Conservation (phyloP, 2,329 filamentous ascomycete species). For the Neonectria coccinea region DNA sequence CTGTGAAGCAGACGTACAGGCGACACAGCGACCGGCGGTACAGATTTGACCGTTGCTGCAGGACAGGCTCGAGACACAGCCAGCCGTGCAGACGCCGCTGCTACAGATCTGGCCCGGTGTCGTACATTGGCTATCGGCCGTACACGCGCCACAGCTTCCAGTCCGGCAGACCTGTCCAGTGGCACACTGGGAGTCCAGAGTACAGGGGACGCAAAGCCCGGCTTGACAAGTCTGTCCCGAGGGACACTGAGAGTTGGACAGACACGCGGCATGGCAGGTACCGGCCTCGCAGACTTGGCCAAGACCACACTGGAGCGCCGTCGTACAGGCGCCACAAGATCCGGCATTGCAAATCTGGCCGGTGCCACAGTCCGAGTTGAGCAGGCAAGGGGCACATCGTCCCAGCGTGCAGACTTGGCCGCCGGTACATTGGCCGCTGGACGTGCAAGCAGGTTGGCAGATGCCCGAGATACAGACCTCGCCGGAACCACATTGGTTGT, state of each 20-base stretch:
- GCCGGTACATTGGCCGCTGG: slow-evolving; percentile 11
- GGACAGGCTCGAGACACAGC: slow-evolving; percentile 15
- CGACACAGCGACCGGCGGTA: slow-evolving; percentile 15
- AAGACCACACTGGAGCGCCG: slow-evolving; percentile 18
- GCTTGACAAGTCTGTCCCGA: slow-evolving; percentile 12
- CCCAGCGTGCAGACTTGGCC: slow-evolving; percentile 19
- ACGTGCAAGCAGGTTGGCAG: slow-evolving; percentile 21
- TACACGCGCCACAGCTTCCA: slow-evolving; percentile 22
- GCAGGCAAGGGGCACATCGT: slow-evolving; percentile 16
- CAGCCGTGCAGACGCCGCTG: slow-evolving; percentile 10
- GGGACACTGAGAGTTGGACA: slow-evolving; percentile 20
- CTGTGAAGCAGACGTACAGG: slow-evolving; percentile 12
- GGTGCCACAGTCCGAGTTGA: slow-evolving; percentile 22
- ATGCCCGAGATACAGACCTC: slow-evolving; percentile 27
- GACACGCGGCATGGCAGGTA: slow-evolving; percentile 23
- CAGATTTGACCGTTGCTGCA: slow-evolving; percentile 25
- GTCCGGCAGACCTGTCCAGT: slow-evolving; percentile 20
- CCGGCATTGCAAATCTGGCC: slow-evolving; percentile 16
- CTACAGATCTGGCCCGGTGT: slow-evolving; percentile 19
- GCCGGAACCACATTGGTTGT: slow-evolving; percentile 16
- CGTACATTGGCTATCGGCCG: slow-evolving; percentile 12
- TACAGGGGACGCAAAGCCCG: slow-evolving; percentile 21
- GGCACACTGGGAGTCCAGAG: slow-evolving; percentile 12
- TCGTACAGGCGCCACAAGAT: slow-evolving; percentile 15
- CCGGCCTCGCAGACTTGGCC: slow-evolving; percentile 29